Percentiles rank a stretch among this genome's conserved stretches.
Evolutionary conservation across 495 filamentous ascomycete species (phyloP).

Genomic region (Lichenothelia convexa): DNA sequence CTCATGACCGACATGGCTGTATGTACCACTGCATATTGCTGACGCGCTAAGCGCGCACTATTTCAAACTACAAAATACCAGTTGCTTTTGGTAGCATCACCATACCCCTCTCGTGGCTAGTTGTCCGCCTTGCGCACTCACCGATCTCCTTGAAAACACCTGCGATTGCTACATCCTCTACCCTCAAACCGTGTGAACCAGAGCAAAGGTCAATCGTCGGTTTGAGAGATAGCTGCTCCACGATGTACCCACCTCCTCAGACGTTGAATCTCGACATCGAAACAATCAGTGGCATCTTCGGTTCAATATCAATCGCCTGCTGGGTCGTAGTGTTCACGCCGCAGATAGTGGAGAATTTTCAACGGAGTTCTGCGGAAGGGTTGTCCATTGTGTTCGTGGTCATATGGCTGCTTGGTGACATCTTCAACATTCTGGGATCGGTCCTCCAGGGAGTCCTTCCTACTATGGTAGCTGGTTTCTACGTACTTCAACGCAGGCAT

Average conservation of each 20-base stretch:
- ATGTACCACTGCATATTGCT: no score
- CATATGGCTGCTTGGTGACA: slow-evolving; percentile 81
- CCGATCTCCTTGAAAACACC: no score
- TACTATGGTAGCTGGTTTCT: slow-evolving; percentile 45
- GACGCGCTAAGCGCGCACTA: no score
- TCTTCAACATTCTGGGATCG: slow-evolving; percentile 90
- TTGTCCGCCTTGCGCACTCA: no score
- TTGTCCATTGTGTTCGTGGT: slow-evolving; percentile 78
- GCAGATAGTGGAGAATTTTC: slow-evolving; percentile 92
- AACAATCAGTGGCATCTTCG: slow-evolving; percentile 76
- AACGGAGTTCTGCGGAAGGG: slow-evolving; percentile 67
- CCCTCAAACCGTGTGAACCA: no score
- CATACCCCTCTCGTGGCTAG: no score
- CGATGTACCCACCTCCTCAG: slow-evolving; percentile 57
- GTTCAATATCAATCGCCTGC: slow-evolving; percentile 88
- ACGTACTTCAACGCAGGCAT: neutral
- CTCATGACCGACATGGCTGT: no score
- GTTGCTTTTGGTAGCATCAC: no score
- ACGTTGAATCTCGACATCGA: slow-evolving; percentile 59
- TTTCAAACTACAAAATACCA: no score
- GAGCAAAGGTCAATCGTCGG: no score
- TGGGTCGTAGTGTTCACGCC: slow-evolving; percentile 98
- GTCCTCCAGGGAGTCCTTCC: slow-evolving; percentile 86
- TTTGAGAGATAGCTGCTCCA: no score
- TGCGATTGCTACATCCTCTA: no score